Percentiles rank a stretch among this genome's conserved stretches.
phyloP scores from a whole-genome alignment of 441 rosid species.

The Eutrema salsugineum region DNA sequence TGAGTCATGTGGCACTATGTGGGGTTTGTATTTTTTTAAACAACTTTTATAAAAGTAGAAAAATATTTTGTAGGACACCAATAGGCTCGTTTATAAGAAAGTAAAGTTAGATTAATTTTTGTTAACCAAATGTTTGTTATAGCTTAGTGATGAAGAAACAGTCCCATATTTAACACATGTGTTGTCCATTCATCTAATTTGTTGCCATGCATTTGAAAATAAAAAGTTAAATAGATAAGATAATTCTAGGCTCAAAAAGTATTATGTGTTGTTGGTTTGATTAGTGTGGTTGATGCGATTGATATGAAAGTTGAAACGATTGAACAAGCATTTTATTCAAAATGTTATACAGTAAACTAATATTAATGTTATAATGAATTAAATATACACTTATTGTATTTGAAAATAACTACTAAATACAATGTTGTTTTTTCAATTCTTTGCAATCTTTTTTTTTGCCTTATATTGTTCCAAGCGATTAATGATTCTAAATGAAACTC shows the following conservation, averaged over 20 bases:
- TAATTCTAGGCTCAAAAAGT: not conserved
- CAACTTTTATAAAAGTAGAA: slow-evolving; percentile 10
- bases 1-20: slow-evolving; percentile 48
- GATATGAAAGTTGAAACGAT: not conserved
- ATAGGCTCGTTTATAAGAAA: not conserved
- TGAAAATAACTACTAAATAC: too few species aligned
- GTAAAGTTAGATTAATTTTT: not conserved
- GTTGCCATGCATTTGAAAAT: not conserved
- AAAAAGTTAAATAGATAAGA: not conserved
- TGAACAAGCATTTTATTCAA: not conserved
- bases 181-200: slow-evolving; percentile 17
- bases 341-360: not conserved
- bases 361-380: too few species aligned
- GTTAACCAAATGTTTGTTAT: slow-evolving; percentile 21
- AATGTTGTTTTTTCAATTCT: too few species aligned
- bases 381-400: too few species aligned
- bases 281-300: not conserved
- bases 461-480: too few species aligned
- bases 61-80: slow-evolving; percentile 20
- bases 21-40: slow-evolving; percentile 3
- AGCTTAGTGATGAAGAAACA: slow-evolving; percentile 63
- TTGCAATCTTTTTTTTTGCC: too few species aligned
- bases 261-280: slow-evolving; percentile 2
- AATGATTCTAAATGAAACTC: not conserved
- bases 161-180: slow-evolving; percentile 20